Base-by-base conservation (phyloP, 768 basidiomycete species). In the Megacollybia marginata region DNA sequence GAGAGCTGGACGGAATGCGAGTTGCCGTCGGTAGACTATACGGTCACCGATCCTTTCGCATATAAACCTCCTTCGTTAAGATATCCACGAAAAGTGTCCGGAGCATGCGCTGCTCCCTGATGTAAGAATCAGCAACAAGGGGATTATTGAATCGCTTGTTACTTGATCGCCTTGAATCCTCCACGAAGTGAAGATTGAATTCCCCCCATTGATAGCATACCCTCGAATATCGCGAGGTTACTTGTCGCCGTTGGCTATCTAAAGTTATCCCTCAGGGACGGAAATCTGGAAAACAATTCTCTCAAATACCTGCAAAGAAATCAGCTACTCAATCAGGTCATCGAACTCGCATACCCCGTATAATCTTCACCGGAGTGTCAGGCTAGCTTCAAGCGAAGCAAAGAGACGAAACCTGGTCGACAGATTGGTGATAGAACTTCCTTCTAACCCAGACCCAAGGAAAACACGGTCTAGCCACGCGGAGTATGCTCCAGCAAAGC, bases 61-160 rank as follows among this genome's bases (percentile, higher is more conserved):
- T 70, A 74, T 6, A 75, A 57, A 1, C 74, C 76, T 11, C 77
- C 77, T 62, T 76, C 75, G 50, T 78, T 78, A 42, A 75, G 59
- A 44, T 78, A 72, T 23, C 75, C 76, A 18, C 76, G 63, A 51
- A 65, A 67, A 12, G 68, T 69, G 53, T 79, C 76, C 9, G 72
- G 69, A 16, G 70, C 54, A 23, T 66, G 54, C 10, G 64, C 62
- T 18, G 70, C 69, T 11, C 71, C 71, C 69, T 69, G 47, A 48
- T 46, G 12, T 35, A 42, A 9, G 15, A 52, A 10, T 35, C 32
- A 43, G 9, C 33, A 15, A 3, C 34, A 33, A n/a, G 16, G 33
- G 36, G 23, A 36, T 11, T 31, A 38, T 28, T n/a, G 28, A 13
- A 31, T 34, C 46, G 44, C 23, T 34, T 31, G 63, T 9, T 33